These are phyloP conservation scores for Jatropha podagrica DNA, from an alignment of 441 rosid species.

Conservation along the genomic window DNA sequence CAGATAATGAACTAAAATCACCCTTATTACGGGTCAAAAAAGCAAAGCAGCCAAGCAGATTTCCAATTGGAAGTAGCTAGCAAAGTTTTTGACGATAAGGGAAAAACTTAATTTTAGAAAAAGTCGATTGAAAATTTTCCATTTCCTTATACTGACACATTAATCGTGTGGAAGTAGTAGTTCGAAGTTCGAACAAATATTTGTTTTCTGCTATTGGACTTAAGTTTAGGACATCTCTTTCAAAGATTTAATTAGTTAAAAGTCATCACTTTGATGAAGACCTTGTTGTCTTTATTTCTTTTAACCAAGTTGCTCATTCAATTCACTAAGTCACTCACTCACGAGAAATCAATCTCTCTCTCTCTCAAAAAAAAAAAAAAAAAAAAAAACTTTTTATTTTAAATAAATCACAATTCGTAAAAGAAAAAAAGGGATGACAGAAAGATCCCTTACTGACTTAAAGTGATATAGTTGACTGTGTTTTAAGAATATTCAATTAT, in stretches of 20 bases:
- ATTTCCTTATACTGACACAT: background rate
- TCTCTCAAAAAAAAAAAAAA: too few relatives aligned
- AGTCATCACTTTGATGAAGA: background rate
- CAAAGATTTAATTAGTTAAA: background rate
- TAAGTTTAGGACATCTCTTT: background rate
- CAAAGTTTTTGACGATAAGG: background rate
- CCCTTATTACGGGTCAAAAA: constrained; percentile 8
- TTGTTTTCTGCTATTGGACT: background rate
- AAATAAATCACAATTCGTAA: too few relatives aligned
- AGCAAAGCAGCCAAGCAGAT: background rate
- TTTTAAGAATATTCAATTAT: too few relatives aligned
- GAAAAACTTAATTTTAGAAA: background rate
- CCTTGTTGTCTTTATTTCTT: background rate
- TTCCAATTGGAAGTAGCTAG: background rate
- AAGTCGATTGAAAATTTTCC: background rate
- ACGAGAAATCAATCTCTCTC: too few relatives aligned
- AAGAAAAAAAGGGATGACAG: too few relatives aligned
- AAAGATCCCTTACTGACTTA: too few relatives aligned
- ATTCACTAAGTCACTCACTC: too few relatives aligned
- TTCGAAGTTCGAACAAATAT: background rate
- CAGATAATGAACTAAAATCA: background rate
- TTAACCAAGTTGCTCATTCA: background rate
- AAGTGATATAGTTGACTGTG: too few relatives aligned
- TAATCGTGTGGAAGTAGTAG: background rate
- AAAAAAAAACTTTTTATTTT: too few relatives aligned